phyloP scores from a whole-genome alignment of 768 basidiomycete species.

The Mycena epipterygia region DNA sequence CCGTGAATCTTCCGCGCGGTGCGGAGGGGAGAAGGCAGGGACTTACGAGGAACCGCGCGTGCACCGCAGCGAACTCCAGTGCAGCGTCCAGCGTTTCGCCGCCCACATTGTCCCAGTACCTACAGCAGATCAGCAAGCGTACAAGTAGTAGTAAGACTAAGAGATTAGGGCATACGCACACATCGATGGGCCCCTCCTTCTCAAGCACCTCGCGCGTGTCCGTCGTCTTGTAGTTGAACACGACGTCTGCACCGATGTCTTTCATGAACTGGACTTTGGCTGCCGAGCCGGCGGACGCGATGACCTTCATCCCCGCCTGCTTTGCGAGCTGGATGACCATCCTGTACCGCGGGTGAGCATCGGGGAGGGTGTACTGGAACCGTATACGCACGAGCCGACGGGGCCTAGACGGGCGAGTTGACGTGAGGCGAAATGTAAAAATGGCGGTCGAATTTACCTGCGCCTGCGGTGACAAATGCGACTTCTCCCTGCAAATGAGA shows the following conservation, averaged over 20 bases:
- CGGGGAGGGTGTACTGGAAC: no score
- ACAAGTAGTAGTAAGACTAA: no score
- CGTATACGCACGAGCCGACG: no score
- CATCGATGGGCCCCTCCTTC: constrained; percentile 5
- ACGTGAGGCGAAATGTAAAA: no score
- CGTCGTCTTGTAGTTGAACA: constrained; percentile 8
- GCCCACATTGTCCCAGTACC: constrained; percentile 11
- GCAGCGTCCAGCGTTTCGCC: not conserved
- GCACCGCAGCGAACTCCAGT: not conserved
- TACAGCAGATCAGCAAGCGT: not conserved
- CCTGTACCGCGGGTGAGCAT: not conserved
- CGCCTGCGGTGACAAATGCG: no score
- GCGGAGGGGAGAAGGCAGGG: no score
- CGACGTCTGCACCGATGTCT: not conserved
- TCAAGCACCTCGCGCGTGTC: not conserved
- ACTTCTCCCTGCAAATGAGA: no score
- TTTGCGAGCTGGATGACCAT: constrained; percentile 10
- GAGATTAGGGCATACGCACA: not conserved
- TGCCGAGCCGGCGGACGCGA: not conserved
- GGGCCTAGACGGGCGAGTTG: no score
- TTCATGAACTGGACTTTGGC: constrained; percentile 7
- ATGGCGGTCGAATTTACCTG: no score
- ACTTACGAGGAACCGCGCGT: not conserved
- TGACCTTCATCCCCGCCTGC: not conserved
- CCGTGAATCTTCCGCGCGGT: no score